Evolutionary conservation across 164 flowering plant species (phyloP).

Genomic region (Vitis vinifera): DNA sequence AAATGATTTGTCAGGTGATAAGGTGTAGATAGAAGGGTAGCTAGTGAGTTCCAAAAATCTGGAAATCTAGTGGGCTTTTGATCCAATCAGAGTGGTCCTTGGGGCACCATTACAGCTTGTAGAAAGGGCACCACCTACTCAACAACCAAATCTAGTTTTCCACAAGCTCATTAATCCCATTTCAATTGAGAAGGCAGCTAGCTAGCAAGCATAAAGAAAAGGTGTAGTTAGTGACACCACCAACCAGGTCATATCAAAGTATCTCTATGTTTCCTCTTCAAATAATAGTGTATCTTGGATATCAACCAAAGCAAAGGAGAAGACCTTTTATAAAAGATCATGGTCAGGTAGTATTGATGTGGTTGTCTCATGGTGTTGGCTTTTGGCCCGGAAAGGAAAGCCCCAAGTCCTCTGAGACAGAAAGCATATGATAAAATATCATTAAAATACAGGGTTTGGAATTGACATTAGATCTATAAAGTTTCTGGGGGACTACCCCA

Average conservation of each 20-base stretch:
- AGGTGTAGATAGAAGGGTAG: too few relatives aligned
- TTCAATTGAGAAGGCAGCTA: too few relatives aligned
- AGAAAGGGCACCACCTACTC: too few relatives aligned
- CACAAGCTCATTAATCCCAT: too few relatives aligned
- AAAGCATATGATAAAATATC: conserved; percentile 16
- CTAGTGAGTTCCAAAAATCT: too few relatives aligned
- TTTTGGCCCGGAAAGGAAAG: conserved; percentile 34
- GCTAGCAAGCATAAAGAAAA: too few relatives aligned
- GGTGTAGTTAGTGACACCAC: neutral
- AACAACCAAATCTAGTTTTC: too few relatives aligned
- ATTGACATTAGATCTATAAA: conserved; percentile 25
- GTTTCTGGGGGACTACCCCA: conserved; percentile 2
- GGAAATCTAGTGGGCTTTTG: too few relatives aligned
- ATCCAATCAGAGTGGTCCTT: too few relatives aligned
- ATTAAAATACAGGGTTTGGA: conserved; percentile 10
- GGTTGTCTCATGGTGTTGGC: conserved; percentile 32
- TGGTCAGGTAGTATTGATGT: conserved; percentile 10
- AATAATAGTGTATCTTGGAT: conserved; percentile 1
- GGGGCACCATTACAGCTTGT: too few relatives aligned
- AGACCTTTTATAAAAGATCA: conserved; percentile 6
- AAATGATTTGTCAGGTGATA: too few relatives aligned
- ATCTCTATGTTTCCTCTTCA: neutral
- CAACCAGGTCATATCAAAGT: conserved; percentile 5
- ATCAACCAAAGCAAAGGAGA: conserved; percentile 10
- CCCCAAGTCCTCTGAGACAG: conserved; percentile 24